These are phyloP conservation scores for Cryphonectria carpinicola DNA, from an alignment of 2,329 filamentous ascomycete species.

Conservation along the genomic window DNA sequence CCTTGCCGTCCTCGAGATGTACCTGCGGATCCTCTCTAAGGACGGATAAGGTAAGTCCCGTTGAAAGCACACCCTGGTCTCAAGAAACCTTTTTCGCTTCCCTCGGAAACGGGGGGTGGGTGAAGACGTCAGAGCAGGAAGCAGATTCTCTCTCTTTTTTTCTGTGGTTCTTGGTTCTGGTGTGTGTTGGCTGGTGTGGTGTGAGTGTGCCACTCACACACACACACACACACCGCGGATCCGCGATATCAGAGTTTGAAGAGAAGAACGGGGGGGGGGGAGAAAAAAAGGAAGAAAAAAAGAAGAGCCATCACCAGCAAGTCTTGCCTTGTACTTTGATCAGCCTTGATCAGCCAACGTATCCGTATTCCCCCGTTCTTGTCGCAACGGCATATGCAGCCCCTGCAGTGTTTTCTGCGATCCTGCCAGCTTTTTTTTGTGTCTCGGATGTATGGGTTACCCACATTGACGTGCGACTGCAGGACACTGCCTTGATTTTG, in stretches of 20 bases:
- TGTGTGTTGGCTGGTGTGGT: not conserved
- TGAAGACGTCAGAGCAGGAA: conserved; percentile 18
- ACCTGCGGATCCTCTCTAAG: conserved; percentile 10
- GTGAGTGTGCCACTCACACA: not conserved
- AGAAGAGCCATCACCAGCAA: not conserved
- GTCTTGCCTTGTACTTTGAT: not conserved
- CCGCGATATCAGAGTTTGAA: conserved; percentile 22
- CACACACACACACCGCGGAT: conserved; percentile 18
- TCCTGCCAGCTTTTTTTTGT: conserved; percentile 25
- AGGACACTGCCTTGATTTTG: conserved; percentile 26
- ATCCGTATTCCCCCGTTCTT: conserved; percentile 9
- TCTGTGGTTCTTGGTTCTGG: conserved; percentile 1
- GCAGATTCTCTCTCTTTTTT: not conserved
- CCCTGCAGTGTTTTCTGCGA: conserved; percentile 20
- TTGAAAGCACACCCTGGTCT: conserved; percentile 16
- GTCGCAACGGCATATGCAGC: conserved; percentile 20
- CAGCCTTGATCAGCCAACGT: not conserved
- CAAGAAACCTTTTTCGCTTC: conserved; percentile 16
- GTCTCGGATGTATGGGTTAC: conserved; percentile 16
- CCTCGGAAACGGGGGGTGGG: conserved; percentile 20
- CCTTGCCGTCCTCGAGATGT: conserved; percentile 21
- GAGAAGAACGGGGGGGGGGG: not conserved
- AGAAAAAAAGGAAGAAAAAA: not conserved
- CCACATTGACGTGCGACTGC: conserved; percentile 26
- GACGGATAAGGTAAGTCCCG: conserved; percentile 22